Base-by-base conservation (phyloP, 2,329 filamentous ascomycete species). In the Atkinsonella hypoxylon region DNA sequence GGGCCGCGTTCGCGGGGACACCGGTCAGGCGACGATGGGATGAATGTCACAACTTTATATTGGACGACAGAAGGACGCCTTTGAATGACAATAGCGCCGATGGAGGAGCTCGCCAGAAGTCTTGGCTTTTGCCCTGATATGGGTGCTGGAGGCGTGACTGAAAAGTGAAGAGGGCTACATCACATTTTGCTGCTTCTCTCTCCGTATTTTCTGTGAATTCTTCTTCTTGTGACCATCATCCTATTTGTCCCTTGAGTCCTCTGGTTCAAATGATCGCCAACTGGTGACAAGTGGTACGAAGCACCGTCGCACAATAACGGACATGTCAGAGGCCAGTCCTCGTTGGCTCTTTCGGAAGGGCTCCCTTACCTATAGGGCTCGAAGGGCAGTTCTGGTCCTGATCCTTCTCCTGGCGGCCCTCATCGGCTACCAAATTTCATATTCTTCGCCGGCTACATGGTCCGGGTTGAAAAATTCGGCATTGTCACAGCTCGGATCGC, bases 261-360 rank as follows among this genome's bases (percentile, higher is more conserved):
- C 26, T 39, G 40, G 10, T 47, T 13, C n/a, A 12, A 48, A 36
- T 42, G 47, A 15, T 18, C 11, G 13, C 26, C 18, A n/a, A 20
- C 15, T 45, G 13, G 12, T 32, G 45, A 36, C 48, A 8, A 30
- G 17, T 36, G 49, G 15, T 13, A 4, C 32, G 34, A 17, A 45
- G 22, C 45, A 15, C 20, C 15, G 12, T 20, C 40, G 20, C 30
- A 41, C 26, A 26, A 12, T 40, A 34, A 30, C 13, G 12, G 45
- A 26, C 18, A 51, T 48, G 50, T 26, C 36, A 22, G 50, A 48
- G 32, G 40, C 48, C 10, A 45, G 36, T 20, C 40, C 48, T 26
- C 45, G 20, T 9, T 34, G 17, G 20, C 50, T 48, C 39, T 31
- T 45, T 20, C 17, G 18, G 20, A 51, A 51, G n/a, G 40, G 40